Percentiles rank a stretch among this genome's conserved stretches.
phyloP scores from a whole-genome alignment of 768 basidiomycete genomes.

The Tricholoma hemisulphureum region DNA sequence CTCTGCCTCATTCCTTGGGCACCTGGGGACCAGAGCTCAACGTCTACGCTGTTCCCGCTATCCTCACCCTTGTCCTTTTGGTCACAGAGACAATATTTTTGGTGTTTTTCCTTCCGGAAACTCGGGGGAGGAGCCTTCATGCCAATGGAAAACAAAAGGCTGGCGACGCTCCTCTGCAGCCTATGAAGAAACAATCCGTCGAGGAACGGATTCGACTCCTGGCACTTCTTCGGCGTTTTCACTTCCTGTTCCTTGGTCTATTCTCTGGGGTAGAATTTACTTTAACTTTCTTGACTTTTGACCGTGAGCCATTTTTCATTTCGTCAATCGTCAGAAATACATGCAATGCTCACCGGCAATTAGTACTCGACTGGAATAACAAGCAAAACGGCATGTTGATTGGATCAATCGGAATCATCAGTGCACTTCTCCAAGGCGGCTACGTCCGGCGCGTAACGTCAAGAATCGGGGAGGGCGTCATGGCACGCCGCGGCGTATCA shows the following conservation, averaged over 20 bases:
- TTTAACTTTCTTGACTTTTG: slow-evolving; percentile 90
- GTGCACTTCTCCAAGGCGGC: slow-evolving; percentile 88
- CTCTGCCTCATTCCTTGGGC: slow-evolving; percentile 59
- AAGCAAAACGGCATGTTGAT: slow-evolving; percentile 85
- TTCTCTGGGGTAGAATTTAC: slow-evolving; percentile 98
- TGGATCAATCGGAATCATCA: slow-evolving; percentile 85
- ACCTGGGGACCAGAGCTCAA: slow-evolving; percentile 69
- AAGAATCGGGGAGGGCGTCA: slow-evolving; percentile 72
- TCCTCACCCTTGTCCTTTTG: slow-evolving; percentile 77
- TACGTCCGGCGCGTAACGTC: slow-evolving; percentile 84
- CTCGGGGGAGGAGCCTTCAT: slow-evolving; percentile 49
- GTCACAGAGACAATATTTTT: slow-evolving; percentile 80
- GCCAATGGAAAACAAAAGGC: slow-evolving; percentile 15
- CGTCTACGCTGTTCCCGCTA: slow-evolving; percentile 87
- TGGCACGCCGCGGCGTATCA: slow-evolving; percentile 79
- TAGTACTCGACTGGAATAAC: slow-evolving; percentile 89
- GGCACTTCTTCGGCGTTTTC: slow-evolving; percentile 59
- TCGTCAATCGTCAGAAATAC: not conserved
- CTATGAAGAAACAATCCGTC: slow-evolving; percentile 28
- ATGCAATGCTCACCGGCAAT: slow-evolving; percentile 1
- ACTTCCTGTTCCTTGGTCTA: slow-evolving; percentile 82
- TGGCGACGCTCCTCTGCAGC: slow-evolving; percentile 26
- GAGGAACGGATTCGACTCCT: slow-evolving; percentile 59
- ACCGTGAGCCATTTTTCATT: slow-evolving; percentile 53
- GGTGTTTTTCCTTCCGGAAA: slow-evolving; percentile 77